Conservation (phyloP, 148 eudicot genomes). For the Rhododendron kiyosumense region DNA sequence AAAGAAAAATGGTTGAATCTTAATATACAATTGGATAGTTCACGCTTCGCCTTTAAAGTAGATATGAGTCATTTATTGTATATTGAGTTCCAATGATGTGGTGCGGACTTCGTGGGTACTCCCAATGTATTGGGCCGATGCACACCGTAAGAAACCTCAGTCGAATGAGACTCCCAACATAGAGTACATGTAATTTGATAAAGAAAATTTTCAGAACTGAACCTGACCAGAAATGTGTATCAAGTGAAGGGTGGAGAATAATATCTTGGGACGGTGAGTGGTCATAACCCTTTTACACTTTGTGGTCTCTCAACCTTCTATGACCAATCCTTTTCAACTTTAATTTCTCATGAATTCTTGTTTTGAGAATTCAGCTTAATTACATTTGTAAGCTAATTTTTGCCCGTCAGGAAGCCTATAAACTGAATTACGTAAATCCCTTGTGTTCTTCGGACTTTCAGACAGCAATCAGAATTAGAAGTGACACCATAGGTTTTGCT, state of each 20-base stretch:
- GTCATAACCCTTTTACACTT: background rate
- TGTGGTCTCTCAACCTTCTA: background rate
- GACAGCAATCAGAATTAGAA: background rate
- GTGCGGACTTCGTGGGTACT: no score
- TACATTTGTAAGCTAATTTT: background rate
- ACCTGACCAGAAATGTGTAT: constrained; percentile 1
- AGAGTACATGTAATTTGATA: background rate
- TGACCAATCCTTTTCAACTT: background rate
- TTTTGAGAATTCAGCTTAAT: background rate
- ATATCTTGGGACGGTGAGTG: background rate
- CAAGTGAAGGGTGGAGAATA: constrained; percentile 3
- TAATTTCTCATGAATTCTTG: background rate
- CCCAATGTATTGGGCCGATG: no score
- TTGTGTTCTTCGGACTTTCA: no score
- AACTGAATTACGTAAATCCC: background rate
- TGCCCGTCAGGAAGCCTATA: background rate
- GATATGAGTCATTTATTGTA: no score
- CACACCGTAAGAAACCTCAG: no score
- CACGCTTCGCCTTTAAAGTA: no score
- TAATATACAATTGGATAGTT: no score
- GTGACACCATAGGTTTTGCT: background rate
- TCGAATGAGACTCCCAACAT: no score
- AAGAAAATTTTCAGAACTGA: background rate
- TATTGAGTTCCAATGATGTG: no score
- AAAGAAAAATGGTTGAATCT: no score